Conservation (phyloP, 345 rosid species). For the Acer negundo region DNA sequence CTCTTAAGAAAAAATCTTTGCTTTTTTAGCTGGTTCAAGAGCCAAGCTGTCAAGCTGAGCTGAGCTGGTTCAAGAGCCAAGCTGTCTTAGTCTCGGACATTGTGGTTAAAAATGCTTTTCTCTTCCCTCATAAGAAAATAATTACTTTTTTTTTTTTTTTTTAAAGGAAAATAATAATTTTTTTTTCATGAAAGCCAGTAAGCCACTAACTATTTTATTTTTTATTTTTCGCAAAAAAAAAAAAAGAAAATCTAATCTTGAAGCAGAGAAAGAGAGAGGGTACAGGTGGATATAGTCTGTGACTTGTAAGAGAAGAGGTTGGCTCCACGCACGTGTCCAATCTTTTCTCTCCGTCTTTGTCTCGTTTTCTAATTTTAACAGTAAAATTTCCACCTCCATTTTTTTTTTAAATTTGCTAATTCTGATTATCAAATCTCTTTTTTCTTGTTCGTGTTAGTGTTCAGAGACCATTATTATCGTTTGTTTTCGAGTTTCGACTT, state of each 20-base stretch:
- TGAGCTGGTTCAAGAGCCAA: slow-evolving; percentile 8
- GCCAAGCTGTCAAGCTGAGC: not conserved
- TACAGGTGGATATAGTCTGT: slow-evolving; percentile 24
- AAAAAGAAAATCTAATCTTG: not conserved
- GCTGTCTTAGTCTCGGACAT: slow-evolving; percentile 3
- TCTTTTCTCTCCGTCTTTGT: slow-evolving; percentile 9
- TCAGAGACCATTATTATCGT: slow-evolving; percentile 10
- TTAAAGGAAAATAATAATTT: not conserved
- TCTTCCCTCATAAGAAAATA: not conserved
- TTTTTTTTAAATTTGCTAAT: slow-evolving; percentile 7
- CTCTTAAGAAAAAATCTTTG: too few species aligned
- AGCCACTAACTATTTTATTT: slow-evolving; percentile 2
- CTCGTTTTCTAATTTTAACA: slow-evolving; percentile 22
- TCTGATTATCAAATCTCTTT: slow-evolving; percentile 2
- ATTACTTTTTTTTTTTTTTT: not conserved
- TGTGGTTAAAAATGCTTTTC: not conserved
- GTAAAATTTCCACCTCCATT: slow-evolving; percentile 17
- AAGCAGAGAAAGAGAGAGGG: slow-evolving; percentile 13
- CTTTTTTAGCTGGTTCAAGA: not conserved
- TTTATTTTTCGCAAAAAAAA: not conserved
- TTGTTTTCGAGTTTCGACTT: not conserved
- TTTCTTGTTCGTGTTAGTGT: not conserved
- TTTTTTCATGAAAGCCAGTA: not conserved
- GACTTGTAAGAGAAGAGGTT: slow-evolving; percentile 14
- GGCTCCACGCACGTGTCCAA: slow-evolving; percentile 31